These are phyloP conservation scores for Rubia balearica DNA, from an alignment of 305 asterid species.

Conservation along the genomic window DNA sequence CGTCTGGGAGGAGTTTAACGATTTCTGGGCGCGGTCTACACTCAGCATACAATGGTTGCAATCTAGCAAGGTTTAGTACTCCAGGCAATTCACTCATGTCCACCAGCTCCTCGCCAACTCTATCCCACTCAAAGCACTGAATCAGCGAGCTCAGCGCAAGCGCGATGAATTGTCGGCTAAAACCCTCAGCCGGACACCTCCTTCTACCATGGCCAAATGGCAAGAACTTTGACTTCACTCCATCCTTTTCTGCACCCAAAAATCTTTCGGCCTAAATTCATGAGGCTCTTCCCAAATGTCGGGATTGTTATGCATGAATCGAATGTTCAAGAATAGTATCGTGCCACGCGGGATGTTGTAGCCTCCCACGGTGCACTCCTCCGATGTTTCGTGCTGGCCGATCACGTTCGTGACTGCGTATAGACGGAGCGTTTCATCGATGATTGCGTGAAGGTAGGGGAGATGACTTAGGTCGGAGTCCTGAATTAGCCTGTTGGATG, in stretches of 20 bases:
- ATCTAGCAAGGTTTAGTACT: background rate
- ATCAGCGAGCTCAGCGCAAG: background rate
- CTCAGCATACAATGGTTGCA: background rate
- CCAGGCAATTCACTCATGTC: background rate
- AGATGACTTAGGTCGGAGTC: no score
- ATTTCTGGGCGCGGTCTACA: background rate
- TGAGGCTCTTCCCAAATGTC: background rate
- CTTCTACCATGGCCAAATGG: conserved; percentile 1
- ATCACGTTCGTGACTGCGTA: background rate
- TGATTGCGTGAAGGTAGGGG: background rate
- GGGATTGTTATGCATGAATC: background rate
- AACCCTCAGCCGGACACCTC: conserved; percentile 3
- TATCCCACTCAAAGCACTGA: background rate
- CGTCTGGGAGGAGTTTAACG: background rate
- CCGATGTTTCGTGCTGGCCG: background rate
- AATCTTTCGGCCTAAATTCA: background rate
- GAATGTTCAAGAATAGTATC: background rate
- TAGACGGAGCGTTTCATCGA: background rate
- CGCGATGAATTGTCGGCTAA: background rate
- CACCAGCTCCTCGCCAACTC: background rate
- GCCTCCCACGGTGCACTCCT: background rate
- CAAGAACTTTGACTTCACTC: background rate
- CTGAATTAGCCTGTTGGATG: background rate
- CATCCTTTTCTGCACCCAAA: background rate
- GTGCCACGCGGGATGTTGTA: background rate